phyloP scores from a whole-genome alignment of 2,329 filamentous ascomycete species.

The Ascochyta koolunga region DNA sequence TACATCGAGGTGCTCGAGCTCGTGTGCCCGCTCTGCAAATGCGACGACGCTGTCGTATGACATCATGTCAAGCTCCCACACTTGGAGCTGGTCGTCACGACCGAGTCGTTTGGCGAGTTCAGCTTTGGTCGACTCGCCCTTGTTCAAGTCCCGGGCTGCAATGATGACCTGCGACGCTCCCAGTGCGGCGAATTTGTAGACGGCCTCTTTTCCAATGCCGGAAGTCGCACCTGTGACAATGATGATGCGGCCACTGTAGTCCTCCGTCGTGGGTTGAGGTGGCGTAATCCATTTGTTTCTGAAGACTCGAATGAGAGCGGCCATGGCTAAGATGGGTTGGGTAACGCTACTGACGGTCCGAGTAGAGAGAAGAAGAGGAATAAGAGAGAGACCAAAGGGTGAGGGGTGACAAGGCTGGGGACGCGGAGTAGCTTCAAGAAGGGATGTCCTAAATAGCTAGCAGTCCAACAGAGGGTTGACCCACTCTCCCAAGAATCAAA shows the following conservation, averaged over 20 bases:
- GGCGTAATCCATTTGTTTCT: conserved; percentile 43
- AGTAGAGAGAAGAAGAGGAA: not conserved
- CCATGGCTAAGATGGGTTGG: conserved; percentile 32
- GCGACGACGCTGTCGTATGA: conserved; percentile 42
- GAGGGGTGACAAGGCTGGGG: conserved; percentile 56
- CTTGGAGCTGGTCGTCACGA: conserved; percentile 38
- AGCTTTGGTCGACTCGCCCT: conserved; percentile 44
- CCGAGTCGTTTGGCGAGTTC: conserved; percentile 36
- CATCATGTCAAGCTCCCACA: conserved; percentile 47
- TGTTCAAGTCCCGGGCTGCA: conserved; percentile 43
- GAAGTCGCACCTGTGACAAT: conserved; percentile 54
- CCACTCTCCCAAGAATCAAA: too few species aligned
- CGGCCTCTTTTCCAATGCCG: conserved; percentile 49
- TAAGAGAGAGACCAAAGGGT: conserved; percentile 65
- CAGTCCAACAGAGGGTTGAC: not conserved
- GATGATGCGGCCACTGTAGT: conserved; percentile 48
- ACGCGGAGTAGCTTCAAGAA: not conserved
- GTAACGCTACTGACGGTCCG: conserved; percentile 37
- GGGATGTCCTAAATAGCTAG: not conserved
- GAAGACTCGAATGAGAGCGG: conserved; percentile 32
- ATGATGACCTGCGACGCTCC: conserved; percentile 49
- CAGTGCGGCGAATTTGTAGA: conserved; percentile 44
- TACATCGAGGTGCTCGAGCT: conserved; percentile 45
- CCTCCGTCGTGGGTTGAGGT: conserved; percentile 41
- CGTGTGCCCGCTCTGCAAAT: conserved; percentile 37